phyloP scores from a whole-genome alignment of 495 filamentous ascomycete genomes.

The Chaetomium cochliodes region DNA sequence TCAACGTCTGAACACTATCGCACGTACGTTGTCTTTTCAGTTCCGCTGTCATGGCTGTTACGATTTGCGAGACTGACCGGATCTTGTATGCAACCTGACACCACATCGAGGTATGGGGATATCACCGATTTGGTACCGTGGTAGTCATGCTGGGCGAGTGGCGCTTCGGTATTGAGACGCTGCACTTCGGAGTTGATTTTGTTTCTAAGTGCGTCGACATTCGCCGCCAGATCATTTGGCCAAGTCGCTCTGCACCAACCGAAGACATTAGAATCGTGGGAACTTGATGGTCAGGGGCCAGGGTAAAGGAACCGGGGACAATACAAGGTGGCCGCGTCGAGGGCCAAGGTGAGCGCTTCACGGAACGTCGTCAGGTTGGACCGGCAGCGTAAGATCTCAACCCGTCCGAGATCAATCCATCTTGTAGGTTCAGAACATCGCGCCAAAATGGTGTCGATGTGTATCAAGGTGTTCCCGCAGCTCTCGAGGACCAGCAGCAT shows the following conservation, averaged over 20 bases:
- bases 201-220: not conserved
- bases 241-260: not conserved
- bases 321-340: slow-evolving; percentile 31
- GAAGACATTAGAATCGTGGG: not conserved
- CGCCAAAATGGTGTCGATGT: slow-evolving; percentile 25
- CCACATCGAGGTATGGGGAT: slow-evolving; percentile 21
- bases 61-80: not conserved
- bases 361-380: slow-evolving; percentile 24
- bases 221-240: not conserved
- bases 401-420: slow-evolving; percentile 25
- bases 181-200: slow-evolving; percentile 24
- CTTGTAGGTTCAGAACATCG: slow-evolving; percentile 21
- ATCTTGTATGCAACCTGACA: slow-evolving; percentile 3
- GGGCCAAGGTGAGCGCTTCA: slow-evolving; percentile 24
- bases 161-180: slow-evolving; percentile 7
- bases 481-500: slow-evolving; percentile 27
- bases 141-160: not conserved
- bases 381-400: slow-evolving; percentile 20
- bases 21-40: not conserved
- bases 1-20: not conserved
- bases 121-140: slow-evolving; percentile 12
- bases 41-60: not conserved
- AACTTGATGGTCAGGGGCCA: not conserved
- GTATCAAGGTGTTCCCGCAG: slow-evolving; percentile 25
- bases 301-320: too few species aligned